Percentiles rank a stretch among this genome's conserved stretches.
phyloP scores from a whole-genome alignment of 148 eudicot genomes.

The Rhododendron ovatum region DNA sequence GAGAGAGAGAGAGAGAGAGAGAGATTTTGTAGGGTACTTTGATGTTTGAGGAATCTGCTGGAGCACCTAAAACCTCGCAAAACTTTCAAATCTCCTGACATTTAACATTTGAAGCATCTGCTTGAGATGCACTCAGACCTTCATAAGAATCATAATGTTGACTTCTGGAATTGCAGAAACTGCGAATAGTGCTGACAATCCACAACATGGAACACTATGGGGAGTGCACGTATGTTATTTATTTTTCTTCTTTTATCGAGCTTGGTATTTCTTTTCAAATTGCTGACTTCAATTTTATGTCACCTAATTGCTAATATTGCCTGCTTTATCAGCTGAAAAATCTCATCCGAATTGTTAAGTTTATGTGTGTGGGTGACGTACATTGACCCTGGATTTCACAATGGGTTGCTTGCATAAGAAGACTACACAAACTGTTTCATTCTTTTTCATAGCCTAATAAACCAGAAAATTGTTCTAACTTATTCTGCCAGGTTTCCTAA shows the following conservation, averaged over 20 bases:
- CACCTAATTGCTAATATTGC: background rate
- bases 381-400: background rate
- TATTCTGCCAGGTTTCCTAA: background rate
- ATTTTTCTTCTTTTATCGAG: background rate
- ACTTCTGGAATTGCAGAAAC: conserved; percentile 48
- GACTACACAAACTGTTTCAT: background rate
- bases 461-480: background rate
- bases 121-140: background rate
- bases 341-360: background rate
- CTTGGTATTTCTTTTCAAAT: background rate
- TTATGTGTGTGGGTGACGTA: background rate
- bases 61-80: background rate
- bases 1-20: too few species aligned
- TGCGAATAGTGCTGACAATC: conserved; percentile 80
- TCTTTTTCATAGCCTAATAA: background rate
- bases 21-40: background rate
- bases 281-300: background rate
- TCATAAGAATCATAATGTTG: conserved; percentile 8
- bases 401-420: background rate
- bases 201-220: conserved; percentile 97
- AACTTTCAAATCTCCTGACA: background rate
- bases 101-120: background rate
- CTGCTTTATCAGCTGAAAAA: background rate
- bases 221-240: conserved; percentile 63
- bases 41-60: background rate